A percentile compares a stretch with the other conserved stretches of the same genome.
Conservation (phyloP, 306 rosid genomes). For the Amphicarpaea edgeworthii region DNA sequence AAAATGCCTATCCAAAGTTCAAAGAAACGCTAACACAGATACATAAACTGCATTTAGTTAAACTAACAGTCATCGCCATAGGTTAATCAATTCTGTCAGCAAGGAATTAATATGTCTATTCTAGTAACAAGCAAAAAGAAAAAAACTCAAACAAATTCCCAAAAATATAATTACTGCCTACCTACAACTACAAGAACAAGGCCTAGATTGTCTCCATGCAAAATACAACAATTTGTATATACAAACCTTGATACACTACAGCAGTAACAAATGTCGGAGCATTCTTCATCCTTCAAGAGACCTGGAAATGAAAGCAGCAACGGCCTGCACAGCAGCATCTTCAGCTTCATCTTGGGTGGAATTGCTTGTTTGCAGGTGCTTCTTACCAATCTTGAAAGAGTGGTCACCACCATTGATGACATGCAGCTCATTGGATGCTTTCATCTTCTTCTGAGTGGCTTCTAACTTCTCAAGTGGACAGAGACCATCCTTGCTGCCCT, state of each 20-base stretch:
- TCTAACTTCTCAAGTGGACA: constrained; percentile 83
- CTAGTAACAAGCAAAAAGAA: no score
- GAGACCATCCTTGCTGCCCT: constrained; percentile 87
- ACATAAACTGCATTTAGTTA: constrained; percentile 32
- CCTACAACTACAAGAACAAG: constrained; percentile 11
- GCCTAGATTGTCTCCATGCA: constrained; percentile 17
- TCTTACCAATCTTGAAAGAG: constrained; percentile 90
- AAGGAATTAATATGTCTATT: constrained; percentile 13
- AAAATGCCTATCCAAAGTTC: neutral
- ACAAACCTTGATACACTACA: constrained; percentile 40
- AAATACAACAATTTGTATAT: constrained; percentile 33
- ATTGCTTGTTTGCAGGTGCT: constrained; percentile 72
- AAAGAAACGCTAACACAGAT: neutral
- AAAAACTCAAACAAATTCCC: no score
- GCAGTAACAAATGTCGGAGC: constrained; percentile 7
- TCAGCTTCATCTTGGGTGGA: constrained; percentile 75
- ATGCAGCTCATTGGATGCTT: constrained; percentile 64
- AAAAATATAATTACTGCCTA: constrained; percentile 24
- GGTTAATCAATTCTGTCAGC: constrained; percentile 32
- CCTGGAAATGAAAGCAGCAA: constrained; percentile 64
- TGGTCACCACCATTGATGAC: constrained; percentile 92
- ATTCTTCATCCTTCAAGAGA: constrained; percentile 51
- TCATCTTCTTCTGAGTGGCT: constrained; percentile 73
- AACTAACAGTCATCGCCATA: constrained; percentile 21
- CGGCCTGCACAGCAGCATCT: constrained; percentile 64